Evolutionary conservation across 257 asterid species (phyloP).

Genomic region (Petunia axillaris): DNA sequence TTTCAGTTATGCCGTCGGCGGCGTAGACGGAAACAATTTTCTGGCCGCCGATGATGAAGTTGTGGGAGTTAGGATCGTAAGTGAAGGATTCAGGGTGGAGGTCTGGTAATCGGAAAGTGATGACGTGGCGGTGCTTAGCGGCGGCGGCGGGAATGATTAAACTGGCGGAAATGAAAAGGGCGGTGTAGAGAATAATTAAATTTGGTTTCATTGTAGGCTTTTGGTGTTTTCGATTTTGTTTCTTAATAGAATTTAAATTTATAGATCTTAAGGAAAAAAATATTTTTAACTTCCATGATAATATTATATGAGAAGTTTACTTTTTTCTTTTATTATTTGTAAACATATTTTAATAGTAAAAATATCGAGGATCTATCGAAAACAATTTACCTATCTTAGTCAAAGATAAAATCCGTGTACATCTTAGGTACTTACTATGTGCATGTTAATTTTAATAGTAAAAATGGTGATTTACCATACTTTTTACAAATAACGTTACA

Average conservation of each 20-base stretch:
- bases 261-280: neutral
- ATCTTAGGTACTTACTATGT: too few species aligned
- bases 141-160: slow-evolving; percentile 12
- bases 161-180: slow-evolving; percentile 29
- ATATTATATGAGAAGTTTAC: too few species aligned
- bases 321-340: too few species aligned
- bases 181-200: neutral
- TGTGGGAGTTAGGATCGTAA: slow-evolving; percentile 76
- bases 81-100: slow-evolving; percentile 73
- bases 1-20: slow-evolving; percentile 65
- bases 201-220: neutral
- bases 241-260: neutral
- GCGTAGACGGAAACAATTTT: slow-evolving; percentile 67
- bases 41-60: slow-evolving; percentile 69
- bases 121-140: slow-evolving; percentile 56
- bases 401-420: too few species aligned
- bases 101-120: slow-evolving; percentile 63
- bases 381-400: too few species aligned
- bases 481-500: too few species aligned
- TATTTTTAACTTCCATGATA: neutral
- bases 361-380: too few species aligned
- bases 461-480: too few species aligned
- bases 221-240: neutral
- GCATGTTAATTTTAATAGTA: too few species aligned
- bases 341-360: too few species aligned